Conservation (phyloP, 2,329 filamentous ascomycete species). For the Ophiostoma ips region DNA sequence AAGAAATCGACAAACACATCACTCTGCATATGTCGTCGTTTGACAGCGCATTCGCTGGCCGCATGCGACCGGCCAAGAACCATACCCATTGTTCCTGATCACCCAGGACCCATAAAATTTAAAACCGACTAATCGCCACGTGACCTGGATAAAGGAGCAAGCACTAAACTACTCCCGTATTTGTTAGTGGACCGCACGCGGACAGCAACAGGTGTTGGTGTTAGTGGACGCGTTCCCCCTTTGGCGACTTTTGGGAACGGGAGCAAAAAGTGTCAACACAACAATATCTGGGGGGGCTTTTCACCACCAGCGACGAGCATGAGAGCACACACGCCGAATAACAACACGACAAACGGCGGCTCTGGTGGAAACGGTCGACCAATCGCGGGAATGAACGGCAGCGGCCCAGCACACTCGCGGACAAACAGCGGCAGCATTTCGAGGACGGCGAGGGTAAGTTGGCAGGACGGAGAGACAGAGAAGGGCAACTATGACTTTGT, state of each 20-base stretch:
- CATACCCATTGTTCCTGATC: not conserved
- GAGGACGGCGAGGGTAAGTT: not conserved
- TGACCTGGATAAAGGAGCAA: not conserved
- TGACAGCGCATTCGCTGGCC: too few relatives aligned
- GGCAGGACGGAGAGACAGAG: not conserved
- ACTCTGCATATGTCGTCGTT: too few relatives aligned
- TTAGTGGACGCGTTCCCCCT: slow-evolving; percentile 4
- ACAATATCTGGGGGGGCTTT: not conserved
- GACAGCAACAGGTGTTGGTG: not conserved
- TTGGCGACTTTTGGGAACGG: not conserved
- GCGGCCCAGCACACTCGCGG: slow-evolving; percentile 13
- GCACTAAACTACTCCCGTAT: not conserved
- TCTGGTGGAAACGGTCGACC: slow-evolving; percentile 11
- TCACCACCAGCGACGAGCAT: not conserved
- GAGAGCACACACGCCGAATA: not conserved
- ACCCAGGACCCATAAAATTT: too few relatives aligned
- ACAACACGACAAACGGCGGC: slow-evolving; percentile 16
- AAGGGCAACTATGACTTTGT: too few relatives aligned
- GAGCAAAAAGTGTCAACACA: not conserved
- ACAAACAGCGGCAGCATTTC: slow-evolving; percentile 14
- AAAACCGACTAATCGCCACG: not conserved
- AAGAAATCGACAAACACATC: too few relatives aligned
- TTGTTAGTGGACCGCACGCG: slow-evolving; percentile 4
- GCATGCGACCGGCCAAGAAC: too few relatives aligned
- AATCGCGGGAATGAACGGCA: slow-evolving; percentile 14